Percentiles rank a stretch among this genome's conserved stretches.
These are phyloP conservation scores for Yarrowia sp. DNA, from an alignment of 805 yeast genomes.

Conservation along the genomic window DNA sequence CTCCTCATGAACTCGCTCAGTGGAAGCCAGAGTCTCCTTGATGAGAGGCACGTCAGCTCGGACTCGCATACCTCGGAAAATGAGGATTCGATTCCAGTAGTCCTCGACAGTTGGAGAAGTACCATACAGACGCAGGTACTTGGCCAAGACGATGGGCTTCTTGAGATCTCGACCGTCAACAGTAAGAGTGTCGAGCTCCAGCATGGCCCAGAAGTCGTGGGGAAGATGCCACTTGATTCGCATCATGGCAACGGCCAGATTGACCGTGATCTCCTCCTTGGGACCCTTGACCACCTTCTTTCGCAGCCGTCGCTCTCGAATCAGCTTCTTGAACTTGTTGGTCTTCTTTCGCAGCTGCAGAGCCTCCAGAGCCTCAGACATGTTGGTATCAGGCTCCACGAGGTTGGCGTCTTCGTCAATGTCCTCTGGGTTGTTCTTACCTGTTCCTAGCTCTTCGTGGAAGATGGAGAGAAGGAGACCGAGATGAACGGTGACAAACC, in stretches of 20 bases:
- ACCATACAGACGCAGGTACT: constrained; percentile 34
- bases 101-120: constrained; percentile 52
- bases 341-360: constrained; percentile 36
- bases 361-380: constrained; percentile 28
- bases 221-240: constrained; percentile 36
- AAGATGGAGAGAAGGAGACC: constrained; percentile 25
- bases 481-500: constrained; percentile 32
- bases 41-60: constrained; percentile 40
- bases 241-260: constrained; percentile 13
- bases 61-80: constrained; percentile 46
- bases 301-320: constrained; percentile 1
- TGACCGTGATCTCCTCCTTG: constrained; percentile 11
- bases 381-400: constrained; percentile 18
- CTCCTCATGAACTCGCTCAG: constrained; percentile 14
- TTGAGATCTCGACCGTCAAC: constrained; percentile 22
- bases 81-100: constrained; percentile 52
- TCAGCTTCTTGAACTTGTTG: constrained; percentile 36
- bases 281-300: constrained; percentile 26
- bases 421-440: not conserved
- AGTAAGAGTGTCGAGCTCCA: constrained; percentile 31
- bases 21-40: constrained; percentile 25
- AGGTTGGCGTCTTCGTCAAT: not conserved
- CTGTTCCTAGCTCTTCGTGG: constrained; percentile 29
- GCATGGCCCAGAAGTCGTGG: constrained; percentile 36
- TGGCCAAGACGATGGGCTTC: constrained; percentile 16